These are phyloP conservation scores for Ogataea philodendri DNA, from an alignment of 805 yeast species.

Conservation along the genomic window DNA sequence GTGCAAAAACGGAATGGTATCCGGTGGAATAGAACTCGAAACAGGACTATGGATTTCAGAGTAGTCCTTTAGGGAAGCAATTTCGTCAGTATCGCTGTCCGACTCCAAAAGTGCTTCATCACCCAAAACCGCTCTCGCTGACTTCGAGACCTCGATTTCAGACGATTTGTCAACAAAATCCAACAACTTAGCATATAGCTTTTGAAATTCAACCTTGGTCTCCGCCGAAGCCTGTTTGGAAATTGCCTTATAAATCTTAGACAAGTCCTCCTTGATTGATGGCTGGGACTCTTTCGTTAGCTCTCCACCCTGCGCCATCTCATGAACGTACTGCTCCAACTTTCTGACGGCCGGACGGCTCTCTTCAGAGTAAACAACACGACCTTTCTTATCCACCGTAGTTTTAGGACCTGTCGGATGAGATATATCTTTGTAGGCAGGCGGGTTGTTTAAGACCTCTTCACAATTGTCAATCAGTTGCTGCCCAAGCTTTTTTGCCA, in stretches of 20 bases:
- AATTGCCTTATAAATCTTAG: slow-evolving; percentile 78
- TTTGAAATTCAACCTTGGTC: slow-evolving; percentile 69
- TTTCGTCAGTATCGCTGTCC: slow-evolving; percentile 65
- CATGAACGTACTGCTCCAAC: slow-evolving; percentile 90
- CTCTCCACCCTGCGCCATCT: slow-evolving; percentile 94
- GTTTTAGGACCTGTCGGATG: slow-evolving; percentile 96
- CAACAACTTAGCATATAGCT: slow-evolving; percentile 66
- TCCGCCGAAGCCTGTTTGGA: slow-evolving; percentile 69
- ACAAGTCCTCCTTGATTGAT: slow-evolving; percentile 79
- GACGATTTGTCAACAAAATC: slow-evolving; percentile 65
- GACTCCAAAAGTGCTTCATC: slow-evolving; percentile 47
- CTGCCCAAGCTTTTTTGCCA: slow-evolving; percentile 86
- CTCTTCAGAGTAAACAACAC: slow-evolving; percentile 76
- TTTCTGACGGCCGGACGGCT: slow-evolving; percentile 90
- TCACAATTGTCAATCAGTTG: slow-evolving; percentile 94
- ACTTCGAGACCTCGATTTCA: slow-evolving; percentile 67
- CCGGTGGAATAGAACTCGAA: slow-evolving; percentile 69
- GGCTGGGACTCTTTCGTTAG: slow-evolving; percentile 70
- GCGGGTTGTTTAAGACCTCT: slow-evolving; percentile 73
- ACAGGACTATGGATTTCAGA: slow-evolving; percentile 71
- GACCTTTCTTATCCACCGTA: slow-evolving; percentile 82
- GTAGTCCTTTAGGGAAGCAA: slow-evolving; percentile 76
- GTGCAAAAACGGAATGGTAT: slow-evolving; percentile 93
- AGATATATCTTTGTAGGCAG: slow-evolving; percentile 93
- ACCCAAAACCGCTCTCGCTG: slow-evolving; percentile 51